These are phyloP conservation scores for Maudiozyma pseudohumilis DNA, from an alignment of 805 yeast species.

Conservation along the genomic window DNA sequence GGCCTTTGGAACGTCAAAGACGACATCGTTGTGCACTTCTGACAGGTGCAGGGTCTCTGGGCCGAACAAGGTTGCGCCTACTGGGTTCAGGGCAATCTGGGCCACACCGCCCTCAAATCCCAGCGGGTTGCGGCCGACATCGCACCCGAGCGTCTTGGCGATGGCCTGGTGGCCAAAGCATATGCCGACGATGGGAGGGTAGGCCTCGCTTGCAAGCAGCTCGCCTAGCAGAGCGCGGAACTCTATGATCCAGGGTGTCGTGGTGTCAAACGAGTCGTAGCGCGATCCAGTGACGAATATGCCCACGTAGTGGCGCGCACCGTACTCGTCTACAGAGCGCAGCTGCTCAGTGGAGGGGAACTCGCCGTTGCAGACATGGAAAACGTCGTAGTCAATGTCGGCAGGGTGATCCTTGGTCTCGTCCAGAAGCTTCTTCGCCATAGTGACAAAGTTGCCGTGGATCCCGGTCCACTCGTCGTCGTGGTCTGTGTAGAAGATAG, in stretches of 20 bases:
- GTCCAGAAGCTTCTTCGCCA: constrained; percentile 17
- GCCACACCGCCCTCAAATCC: constrained; percentile 72
- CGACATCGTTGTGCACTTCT: constrained; percentile 54
- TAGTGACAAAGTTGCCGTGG: constrained; percentile 22
- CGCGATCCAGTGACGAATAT: constrained; percentile 41
- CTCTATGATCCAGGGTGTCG: constrained; percentile 33
- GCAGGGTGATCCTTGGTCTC: constrained; percentile 5
- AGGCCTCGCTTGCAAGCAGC: constrained; percentile 8
- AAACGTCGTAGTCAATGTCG: constrained; percentile 14
- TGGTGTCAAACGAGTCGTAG: constrained; percentile 34
- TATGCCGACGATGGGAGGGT: constrained; percentile 52
- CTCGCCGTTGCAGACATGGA: constrained; percentile 12
- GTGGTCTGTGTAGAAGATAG: constrained; percentile 21
- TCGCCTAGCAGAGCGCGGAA: constrained; percentile 30
- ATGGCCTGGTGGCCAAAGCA: constrained; percentile 87
- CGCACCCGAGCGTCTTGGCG: constrained; percentile 53
- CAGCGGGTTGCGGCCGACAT: constrained; percentile 43
- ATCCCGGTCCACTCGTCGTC: constrained; percentile 16
- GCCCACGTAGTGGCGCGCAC: constrained; percentile 24
- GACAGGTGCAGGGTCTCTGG: constrained; percentile 31
- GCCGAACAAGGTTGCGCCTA: constrained; percentile 15
- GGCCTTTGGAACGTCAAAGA: constrained; percentile 32
- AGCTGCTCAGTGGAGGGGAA: constrained; percentile 20
- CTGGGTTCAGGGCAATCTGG: constrained; percentile 37
- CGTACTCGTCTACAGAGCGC: constrained; percentile 4